Conservation (phyloP, 768 basidiomycete genomes). For the Pleurotus citrinopileatus region DNA sequence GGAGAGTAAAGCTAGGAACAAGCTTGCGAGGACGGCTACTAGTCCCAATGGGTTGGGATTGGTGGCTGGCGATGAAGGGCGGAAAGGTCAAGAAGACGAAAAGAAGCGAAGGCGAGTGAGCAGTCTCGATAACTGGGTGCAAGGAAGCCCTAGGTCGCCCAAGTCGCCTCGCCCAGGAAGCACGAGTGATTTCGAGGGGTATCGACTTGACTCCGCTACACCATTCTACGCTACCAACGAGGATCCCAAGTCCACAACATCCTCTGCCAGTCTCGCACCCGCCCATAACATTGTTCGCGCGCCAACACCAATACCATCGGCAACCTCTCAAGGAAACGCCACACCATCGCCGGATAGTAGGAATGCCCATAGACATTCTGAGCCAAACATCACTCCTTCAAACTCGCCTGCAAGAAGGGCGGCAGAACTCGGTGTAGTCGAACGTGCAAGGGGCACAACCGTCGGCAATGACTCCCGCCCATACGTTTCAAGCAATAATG, state of each 20-base stretch:
- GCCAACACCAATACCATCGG: background rate
- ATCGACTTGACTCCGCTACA: background rate
- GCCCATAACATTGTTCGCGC: background rate
- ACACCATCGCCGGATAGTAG: background rate
- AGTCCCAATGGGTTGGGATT: background rate
- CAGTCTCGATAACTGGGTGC: background rate
- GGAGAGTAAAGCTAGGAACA: background rate
- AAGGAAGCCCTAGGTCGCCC: background rate
- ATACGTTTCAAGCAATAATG: background rate
- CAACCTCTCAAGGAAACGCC: background rate
- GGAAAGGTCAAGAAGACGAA: background rate
- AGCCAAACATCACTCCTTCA: background rate
- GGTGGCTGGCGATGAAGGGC: background rate
- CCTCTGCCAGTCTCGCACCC: too few relatives aligned
- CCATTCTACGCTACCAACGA: too few relatives aligned
- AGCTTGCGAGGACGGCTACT: background rate
- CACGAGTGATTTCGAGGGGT: background rate
- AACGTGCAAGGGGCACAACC: background rate
- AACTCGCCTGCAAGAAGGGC: background rate
- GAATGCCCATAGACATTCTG: background rate
- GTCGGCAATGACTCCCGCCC: constrained; percentile 4
- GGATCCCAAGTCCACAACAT: too few relatives aligned
- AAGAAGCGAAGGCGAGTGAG: background rate
- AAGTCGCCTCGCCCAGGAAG: too few relatives aligned
- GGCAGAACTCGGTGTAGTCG: background rate